Percentiles rank a stretch among this genome's conserved stretches.
phyloP scores from a whole-genome alignment of 1,139 yeast genomes.

The Zygosaccharomyces pseudobailii region DNA sequence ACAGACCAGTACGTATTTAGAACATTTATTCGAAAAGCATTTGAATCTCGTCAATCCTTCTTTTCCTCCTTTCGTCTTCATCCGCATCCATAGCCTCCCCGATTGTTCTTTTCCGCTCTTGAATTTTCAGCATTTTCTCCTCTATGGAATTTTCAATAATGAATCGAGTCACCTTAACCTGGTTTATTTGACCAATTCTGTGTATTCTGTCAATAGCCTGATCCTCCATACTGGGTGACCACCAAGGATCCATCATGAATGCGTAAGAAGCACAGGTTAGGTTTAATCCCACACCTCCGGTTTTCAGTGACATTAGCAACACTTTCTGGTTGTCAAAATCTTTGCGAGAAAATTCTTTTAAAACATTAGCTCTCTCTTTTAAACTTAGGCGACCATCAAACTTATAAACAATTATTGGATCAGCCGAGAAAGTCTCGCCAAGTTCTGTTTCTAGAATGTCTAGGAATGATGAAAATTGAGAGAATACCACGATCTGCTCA shows the following conservation, averaged over 20 bases:
- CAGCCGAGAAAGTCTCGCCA: slow-evolving; percentile 13
- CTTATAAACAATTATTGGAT: slow-evolving; percentile 39
- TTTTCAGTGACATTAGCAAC: slow-evolving; percentile 71
- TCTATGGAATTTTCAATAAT: slow-evolving; percentile 85
- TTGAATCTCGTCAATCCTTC: slow-evolving; percentile 78
- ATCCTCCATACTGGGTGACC: slow-evolving; percentile 92
- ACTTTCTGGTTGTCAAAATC: slow-evolving; percentile 44
- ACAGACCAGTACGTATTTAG: background rate
- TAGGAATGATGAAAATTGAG: slow-evolving; percentile 82
- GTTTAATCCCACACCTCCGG: slow-evolving; percentile 95
- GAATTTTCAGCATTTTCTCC: slow-evolving; percentile 81
- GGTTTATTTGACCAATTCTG: slow-evolving; percentile 76
- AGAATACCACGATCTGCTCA: slow-evolving; percentile 80
- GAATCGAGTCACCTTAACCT: slow-evolving; percentile 73
- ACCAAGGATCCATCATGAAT: slow-evolving; percentile 96
- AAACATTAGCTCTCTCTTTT: slow-evolving; percentile 58
- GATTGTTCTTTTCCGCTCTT: slow-evolving; percentile 76
- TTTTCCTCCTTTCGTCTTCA: slow-evolving; percentile 68
- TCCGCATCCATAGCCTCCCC: slow-evolving; percentile 83
- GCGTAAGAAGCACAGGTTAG: slow-evolving; percentile 83
- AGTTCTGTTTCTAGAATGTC: slow-evolving; percentile 71
- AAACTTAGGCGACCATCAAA: slow-evolving; percentile 79
- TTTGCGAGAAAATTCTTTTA: slow-evolving; percentile 49
- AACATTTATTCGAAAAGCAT: slow-evolving; percentile 52
- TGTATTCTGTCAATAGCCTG: slow-evolving; percentile 95